Conservation (phyloP, 495 filamentous ascomycete species). For the Aspergillus affinis region DNA sequence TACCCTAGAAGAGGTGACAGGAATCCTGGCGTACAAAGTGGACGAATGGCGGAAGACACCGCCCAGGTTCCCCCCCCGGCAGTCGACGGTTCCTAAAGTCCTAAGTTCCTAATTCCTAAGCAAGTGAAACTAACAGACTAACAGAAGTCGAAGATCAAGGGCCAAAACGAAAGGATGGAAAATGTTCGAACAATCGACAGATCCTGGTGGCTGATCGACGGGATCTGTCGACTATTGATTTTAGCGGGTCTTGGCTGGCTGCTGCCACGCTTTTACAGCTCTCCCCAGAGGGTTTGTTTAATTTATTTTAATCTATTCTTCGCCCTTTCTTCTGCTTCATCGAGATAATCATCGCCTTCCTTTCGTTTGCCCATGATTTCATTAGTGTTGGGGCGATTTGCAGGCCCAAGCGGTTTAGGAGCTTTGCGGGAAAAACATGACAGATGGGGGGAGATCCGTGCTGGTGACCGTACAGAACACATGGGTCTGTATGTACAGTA, state of each 20-base stretch:
- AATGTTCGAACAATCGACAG: slow-evolving; percentile 26
- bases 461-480: background rate
- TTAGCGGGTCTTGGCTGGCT: slow-evolving; percentile 41
- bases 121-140: background rate
- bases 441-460: slow-evolving; percentile 15
- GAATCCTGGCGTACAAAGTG: background rate
- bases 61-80: too few relatives aligned
- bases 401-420: background rate
- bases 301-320: slow-evolving; percentile 4
- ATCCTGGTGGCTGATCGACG: slow-evolving; percentile 43
- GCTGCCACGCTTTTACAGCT: slow-evolving; percentile 32
- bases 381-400: background rate
- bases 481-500: too few relatives aligned
- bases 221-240: slow-evolving; percentile 50
- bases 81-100: slow-evolving; percentile 2
- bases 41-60: slow-evolving; percentile 9
- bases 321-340: background rate
- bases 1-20: too few relatives aligned
- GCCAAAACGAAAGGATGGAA: slow-evolving; percentile 11
- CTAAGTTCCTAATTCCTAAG: background rate
- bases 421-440: slow-evolving; percentile 14
- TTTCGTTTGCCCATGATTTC: background rate
- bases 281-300: slow-evolving; percentile 9
- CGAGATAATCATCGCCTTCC: background rate
- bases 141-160: slow-evolving; percentile 2